A percentile compares a stretch with the other conserved stretches of the same genome.
phyloP scores from a whole-genome alignment of 495 filamentous ascomycete genomes.

The Neurospora discreta region DNA sequence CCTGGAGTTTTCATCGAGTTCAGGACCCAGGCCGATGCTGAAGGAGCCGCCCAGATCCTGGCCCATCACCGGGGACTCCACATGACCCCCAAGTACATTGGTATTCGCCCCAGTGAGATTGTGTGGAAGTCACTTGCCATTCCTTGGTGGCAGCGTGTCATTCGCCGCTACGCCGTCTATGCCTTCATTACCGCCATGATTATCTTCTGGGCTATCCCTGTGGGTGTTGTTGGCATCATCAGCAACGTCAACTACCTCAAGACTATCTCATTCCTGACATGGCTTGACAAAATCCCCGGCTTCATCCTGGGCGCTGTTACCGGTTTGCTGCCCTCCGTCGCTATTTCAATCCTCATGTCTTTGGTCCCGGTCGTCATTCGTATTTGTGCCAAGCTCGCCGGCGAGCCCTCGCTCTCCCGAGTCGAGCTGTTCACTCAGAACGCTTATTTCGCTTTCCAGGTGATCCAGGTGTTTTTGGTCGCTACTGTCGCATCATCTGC shows the following conservation, averaged over 20 bases:
- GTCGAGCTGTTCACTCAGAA: slow-evolving; percentile 73
- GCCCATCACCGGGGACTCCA: slow-evolving; percentile 83
- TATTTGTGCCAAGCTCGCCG: slow-evolving; percentile 60
- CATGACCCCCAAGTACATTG: slow-evolving; percentile 87
- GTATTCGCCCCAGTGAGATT: slow-evolving; percentile 72
- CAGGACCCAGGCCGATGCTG: slow-evolving; percentile 65
- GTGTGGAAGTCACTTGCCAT: slow-evolving; percentile 84
- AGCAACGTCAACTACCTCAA: slow-evolving; percentile 70
- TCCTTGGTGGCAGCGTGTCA: slow-evolving; percentile 74
- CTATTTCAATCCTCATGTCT: slow-evolving; percentile 80
- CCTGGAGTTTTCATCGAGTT: slow-evolving; percentile 87
- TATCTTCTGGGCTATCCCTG: slow-evolving; percentile 93
- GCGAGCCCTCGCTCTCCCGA: slow-evolving; percentile 56
- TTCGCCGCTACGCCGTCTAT: slow-evolving; percentile 58
- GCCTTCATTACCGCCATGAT: slow-evolving; percentile 68
- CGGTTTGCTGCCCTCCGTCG: slow-evolving; percentile 68
- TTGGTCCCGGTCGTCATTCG: slow-evolving; percentile 77
- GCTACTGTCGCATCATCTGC: slow-evolving; percentile 70
- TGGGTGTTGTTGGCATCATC: slow-evolving; percentile 73
- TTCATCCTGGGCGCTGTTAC: slow-evolving; percentile 71
- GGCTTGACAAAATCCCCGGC: slow-evolving; percentile 60
- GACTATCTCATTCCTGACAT: slow-evolving; percentile 55
- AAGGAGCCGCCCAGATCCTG: slow-evolving; percentile 74
- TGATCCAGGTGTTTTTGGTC: slow-evolving; percentile 87
- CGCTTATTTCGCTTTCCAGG: slow-evolving; percentile 79